phyloP scores from a whole-genome alignment of 1,284 basidiomycete species.

The Dichomitus squalens region DNA sequence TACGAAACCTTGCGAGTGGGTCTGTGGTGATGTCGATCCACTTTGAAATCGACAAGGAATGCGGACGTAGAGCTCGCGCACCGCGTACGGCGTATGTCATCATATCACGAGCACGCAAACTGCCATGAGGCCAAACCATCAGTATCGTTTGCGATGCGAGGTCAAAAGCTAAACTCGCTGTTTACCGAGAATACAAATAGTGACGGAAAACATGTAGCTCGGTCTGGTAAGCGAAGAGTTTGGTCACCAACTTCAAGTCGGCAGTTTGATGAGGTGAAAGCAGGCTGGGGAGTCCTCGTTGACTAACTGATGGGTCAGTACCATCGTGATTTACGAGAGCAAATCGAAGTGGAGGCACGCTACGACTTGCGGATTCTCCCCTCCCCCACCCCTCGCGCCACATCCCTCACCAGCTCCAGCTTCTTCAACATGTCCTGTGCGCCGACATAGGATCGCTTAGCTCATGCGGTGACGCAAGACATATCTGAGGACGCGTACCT shows the following conservation, averaged over 20 bases:
- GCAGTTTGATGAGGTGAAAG: not conserved
- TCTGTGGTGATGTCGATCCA: no score
- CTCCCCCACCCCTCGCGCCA: constrained; percentile 56
- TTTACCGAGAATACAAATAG: not conserved
- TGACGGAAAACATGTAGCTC: not conserved
- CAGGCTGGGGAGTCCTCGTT: not conserved
- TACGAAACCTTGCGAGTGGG: no score
- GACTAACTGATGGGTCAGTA: not conserved
- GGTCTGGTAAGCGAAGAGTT: not conserved
- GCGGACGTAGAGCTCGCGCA: no score
- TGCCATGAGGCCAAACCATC: not conserved
- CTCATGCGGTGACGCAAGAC: not conserved
- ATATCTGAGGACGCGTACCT: constrained; percentile 39
- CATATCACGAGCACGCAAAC: not conserved
- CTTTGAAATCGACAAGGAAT: no score
- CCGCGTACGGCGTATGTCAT: not conserved
- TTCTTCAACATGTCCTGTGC: constrained; percentile 40
- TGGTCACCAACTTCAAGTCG: not conserved
- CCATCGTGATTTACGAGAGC: not conserved
- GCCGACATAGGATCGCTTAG: not conserved
- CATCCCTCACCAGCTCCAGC: constrained; percentile 48
- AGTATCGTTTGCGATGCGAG: not conserved
- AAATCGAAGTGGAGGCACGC: not conserved
- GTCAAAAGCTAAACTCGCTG: not conserved
- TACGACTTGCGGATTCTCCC: constrained; percentile 18